Evolutionary conservation across 805 yeast genomes (phyloP).

Genomic region (Lipomyces mesembrius): DNA sequence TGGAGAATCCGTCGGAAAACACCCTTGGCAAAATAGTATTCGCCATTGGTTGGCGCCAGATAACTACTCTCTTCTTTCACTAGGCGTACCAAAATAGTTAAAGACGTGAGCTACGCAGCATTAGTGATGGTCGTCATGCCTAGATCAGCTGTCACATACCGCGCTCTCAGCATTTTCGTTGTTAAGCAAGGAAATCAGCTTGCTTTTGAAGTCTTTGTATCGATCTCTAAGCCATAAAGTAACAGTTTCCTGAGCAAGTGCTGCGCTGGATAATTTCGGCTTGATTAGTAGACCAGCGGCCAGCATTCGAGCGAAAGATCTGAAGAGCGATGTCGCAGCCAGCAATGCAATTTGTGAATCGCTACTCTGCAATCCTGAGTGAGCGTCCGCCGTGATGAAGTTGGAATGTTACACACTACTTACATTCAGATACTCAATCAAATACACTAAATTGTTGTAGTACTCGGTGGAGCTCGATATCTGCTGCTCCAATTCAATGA

Average conservation of each 20-base stretch:
- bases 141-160: constrained; percentile 42
- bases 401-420: constrained; percentile 20
- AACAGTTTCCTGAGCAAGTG: constrained; percentile 50
- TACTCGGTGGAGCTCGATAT: constrained; percentile 50
- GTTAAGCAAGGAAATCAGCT: constrained; percentile 52
- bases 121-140: background rate
- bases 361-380: constrained; percentile 28
- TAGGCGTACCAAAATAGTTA: constrained; percentile 49
- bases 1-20: constrained; percentile 51
- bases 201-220: constrained; percentile 59
- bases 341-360: constrained; percentile 29
- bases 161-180: constrained; percentile 52
- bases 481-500: constrained; percentile 34
- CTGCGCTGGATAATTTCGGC: constrained; percentile 48
- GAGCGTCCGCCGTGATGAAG: background rate
- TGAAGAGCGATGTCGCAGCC: constrained; percentile 48
- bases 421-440: constrained; percentile 51
- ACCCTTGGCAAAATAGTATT: constrained; percentile 68
- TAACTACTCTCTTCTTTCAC: constrained; percentile 57
- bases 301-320: constrained; percentile 56
- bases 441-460: constrained; percentile 59
- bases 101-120: constrained; percentile 26
- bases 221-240: constrained; percentile 66
- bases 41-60: constrained; percentile 56
- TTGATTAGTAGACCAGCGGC: constrained; percentile 49